phyloP scores from a whole-genome alignment of 2,329 filamentous ascomycete genomes.

The Cladosporium sp. region DNA sequence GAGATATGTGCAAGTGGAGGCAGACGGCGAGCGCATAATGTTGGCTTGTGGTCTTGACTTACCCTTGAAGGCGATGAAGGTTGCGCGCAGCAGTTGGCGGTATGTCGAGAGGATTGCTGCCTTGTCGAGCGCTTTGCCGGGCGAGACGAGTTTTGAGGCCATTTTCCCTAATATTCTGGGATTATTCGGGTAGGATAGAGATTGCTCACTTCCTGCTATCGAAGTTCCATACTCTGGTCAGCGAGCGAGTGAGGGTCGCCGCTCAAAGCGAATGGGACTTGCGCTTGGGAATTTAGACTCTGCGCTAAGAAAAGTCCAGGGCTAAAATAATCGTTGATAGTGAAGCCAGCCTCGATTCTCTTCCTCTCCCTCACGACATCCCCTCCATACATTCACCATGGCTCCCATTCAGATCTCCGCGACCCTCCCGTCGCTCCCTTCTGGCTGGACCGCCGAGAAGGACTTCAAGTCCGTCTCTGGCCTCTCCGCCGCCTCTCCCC shows the following conservation, averaged over 20 bases:
- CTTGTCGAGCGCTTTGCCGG: constrained; percentile 29
- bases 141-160: constrained; percentile 15
- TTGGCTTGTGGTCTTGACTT: constrained; percentile 21
- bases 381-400: constrained; percentile 50
- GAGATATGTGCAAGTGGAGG: not conserved
- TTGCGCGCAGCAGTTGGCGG: constrained; percentile 73
- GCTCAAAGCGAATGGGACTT: not conserved
- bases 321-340: no score
- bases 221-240: constrained; percentile 2
- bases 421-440: constrained; percentile 70
- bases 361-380: not conserved
- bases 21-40: constrained; percentile 2
- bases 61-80: constrained; percentile 81
- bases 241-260: not conserved
- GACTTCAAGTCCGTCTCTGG: constrained; percentile 83
- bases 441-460: constrained; percentile 81
- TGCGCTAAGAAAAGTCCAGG: not conserved
- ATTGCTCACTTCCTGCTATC: not conserved
- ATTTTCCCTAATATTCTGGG: no score
- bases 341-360: no score
- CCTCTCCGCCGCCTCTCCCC: constrained; percentile 72
- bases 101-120: constrained; percentile 72
- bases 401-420: constrained; percentile 57
- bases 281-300: no score
- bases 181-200: no score